These are phyloP conservation scores for Endogone sp. DNA, from an alignment of 192 early-diverging fungal genomes.

Conservation along the genomic window DNA sequence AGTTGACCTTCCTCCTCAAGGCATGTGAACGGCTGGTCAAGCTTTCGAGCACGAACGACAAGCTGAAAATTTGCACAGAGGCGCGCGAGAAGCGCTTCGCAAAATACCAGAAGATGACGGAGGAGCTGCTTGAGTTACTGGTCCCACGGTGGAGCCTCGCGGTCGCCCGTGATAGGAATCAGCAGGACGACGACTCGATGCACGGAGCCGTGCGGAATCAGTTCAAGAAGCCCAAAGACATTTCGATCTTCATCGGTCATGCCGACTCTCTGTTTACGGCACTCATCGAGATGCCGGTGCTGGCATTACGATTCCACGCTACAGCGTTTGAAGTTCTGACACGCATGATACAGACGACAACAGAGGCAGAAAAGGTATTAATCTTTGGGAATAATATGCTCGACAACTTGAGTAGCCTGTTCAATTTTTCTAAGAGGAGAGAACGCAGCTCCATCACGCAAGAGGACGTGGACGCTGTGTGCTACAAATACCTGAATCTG, in stretches of 20 bases:
- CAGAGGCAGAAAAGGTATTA: no score
- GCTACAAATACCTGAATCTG: background rate
- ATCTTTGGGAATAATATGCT: no score
- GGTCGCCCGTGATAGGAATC: background rate
- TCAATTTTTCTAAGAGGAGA: no score
- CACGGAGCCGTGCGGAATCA: background rate
- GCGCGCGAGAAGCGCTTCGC: background rate
- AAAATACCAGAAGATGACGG: background rate
- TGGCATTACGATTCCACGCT: background rate
- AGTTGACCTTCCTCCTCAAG: no score
- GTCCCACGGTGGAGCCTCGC: background rate
- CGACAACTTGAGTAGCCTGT: no score
- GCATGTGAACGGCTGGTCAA: no score
- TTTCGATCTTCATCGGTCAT: background rate
- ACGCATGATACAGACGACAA: background rate
- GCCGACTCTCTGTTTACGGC: background rate
- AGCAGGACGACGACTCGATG: background rate
- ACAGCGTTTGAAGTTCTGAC: background rate
- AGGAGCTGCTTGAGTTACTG: background rate
- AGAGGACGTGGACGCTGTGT: background rate
- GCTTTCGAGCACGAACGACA: background rate
- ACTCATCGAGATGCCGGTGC: background rate
- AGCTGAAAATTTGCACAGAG: background rate
- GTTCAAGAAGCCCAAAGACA: background rate
- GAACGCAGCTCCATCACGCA: background rate